These are phyloP conservation scores for Ceratocystis alfenasii DNA, from an alignment of 2,329 filamentous ascomycete genomes.

Conservation along the genomic window DNA sequence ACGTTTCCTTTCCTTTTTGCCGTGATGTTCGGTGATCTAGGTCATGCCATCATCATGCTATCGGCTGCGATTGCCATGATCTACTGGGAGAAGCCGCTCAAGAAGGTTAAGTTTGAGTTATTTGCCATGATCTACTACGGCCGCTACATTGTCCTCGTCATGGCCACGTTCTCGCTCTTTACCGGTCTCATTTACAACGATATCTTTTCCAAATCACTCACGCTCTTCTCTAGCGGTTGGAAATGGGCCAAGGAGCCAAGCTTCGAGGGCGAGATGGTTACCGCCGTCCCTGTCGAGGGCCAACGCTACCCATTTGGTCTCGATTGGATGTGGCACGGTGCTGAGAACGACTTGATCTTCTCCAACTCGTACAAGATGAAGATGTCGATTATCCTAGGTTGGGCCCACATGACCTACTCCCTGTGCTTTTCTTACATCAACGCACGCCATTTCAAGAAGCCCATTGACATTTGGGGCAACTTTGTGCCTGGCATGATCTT, in stretches of 20 bases:
- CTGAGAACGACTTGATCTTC: constrained; percentile 90
- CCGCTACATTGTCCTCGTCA: constrained; percentile 95
- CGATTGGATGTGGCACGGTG: constrained; percentile 92
- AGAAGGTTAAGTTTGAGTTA: constrained; percentile 85
- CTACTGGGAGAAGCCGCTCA: constrained; percentile 84
- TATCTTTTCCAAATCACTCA: constrained; percentile 85
- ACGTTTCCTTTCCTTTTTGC: constrained; percentile 99
- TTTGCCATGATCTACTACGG: constrained; percentile 99
- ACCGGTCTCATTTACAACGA: constrained; percentile 98
- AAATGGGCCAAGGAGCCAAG: constrained; percentile 54
- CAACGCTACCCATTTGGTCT: constrained; percentile 93
- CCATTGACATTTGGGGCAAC: constrained; percentile 93
- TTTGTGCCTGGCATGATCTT: constrained; percentile 98
- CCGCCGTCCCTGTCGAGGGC: constrained; percentile 53
- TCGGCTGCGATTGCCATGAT: constrained; percentile 81
- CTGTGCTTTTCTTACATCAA: constrained; percentile 88
- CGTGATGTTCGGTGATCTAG: constrained; percentile 99
- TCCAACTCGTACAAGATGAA: constrained; percentile 99
- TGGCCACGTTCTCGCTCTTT: constrained; percentile 94
- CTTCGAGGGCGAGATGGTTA: constrained; percentile 49
- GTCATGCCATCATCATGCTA: constrained; percentile 84
- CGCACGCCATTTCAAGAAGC: constrained; percentile 84
- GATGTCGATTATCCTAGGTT: constrained; percentile 93
- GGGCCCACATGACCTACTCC: constrained; percentile 98
- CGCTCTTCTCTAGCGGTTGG: constrained; percentile 83